Conservation (phyloP, 2,329 filamentous ascomycete species). For the Dactylellina drechsleri region DNA sequence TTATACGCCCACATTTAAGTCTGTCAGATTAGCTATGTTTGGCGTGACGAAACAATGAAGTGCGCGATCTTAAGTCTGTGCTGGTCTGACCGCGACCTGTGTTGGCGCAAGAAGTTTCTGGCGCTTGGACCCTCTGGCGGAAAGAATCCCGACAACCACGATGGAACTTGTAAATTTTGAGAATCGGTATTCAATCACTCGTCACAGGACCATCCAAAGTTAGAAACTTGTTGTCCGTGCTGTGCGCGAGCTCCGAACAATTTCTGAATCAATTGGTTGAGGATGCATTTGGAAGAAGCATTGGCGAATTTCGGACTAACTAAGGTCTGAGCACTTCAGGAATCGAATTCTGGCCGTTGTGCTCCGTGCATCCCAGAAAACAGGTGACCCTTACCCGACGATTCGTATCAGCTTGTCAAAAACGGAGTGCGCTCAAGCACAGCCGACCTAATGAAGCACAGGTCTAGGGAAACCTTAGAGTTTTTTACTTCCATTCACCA, state of each 20-base stretch:
- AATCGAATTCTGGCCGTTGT: too few species aligned
- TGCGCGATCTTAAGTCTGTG: too few species aligned
- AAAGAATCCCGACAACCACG: constrained; percentile 53
- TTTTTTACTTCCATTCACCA: too few species aligned
- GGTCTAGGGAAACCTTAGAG: too few species aligned
- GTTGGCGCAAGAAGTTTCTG: background rate
- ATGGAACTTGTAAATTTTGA: constrained; percentile 44
- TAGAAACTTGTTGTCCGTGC: constrained; percentile 31
- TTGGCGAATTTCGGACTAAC: constrained; percentile 25
- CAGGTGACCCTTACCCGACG: constrained; percentile 32
- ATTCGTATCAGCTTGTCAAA: constrained; percentile 14
- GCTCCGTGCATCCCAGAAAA: constrained; percentile 5
- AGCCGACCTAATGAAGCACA: background rate
- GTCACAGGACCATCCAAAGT: constrained; percentile 31
- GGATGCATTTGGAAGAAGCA: constrained; percentile 28
- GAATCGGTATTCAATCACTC: constrained; percentile 3
- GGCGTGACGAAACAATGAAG: too few species aligned
- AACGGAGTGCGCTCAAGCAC: background rate
- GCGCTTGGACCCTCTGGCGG: constrained; percentile 41
- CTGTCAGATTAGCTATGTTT: too few species aligned
- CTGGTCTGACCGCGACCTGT: background rate
- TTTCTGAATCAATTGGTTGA: constrained; percentile 12
- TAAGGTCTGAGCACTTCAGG: constrained; percentile 24
- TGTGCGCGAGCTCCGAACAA: constrained; percentile 24
- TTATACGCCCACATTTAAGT: too few species aligned